phyloP scores from a whole-genome alignment of 2,329 filamentous ascomycete species.

The Biscogniauxia mediterranea region DNA sequence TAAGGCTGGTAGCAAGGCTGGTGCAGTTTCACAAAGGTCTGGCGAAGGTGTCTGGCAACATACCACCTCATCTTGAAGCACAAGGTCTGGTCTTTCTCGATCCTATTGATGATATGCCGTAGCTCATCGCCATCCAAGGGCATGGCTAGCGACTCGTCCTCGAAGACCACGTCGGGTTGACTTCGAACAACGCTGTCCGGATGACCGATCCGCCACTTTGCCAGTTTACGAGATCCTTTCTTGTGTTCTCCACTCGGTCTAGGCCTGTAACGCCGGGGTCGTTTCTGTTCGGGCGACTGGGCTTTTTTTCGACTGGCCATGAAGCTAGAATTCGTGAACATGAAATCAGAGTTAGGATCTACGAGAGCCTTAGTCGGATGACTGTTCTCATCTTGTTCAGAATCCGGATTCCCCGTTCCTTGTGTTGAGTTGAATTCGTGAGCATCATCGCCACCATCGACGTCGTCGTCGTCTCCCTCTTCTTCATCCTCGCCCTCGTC shows the following conservation, averaged over 20 bases:
- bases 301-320: not conserved
- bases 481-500: not conserved
- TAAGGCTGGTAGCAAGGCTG: not conserved
- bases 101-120: not conserved
- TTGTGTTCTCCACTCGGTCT: not conserved
- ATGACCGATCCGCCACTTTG: not conserved
- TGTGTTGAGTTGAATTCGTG: not conserved
- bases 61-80: constrained; percentile 5
- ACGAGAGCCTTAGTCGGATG: not conserved
- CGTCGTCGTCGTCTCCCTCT: not conserved
- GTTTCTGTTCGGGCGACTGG: not conserved
- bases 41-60: not conserved
- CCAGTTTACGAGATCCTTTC: not conserved
- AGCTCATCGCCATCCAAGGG: not conserved
- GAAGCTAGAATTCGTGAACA: not conserved
- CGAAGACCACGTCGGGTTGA: not conserved
- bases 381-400: not conserved
- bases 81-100: constrained; percentile 1
- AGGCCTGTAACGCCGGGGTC: not conserved
- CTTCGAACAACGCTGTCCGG: not conserved
- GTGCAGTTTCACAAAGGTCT: not conserved
- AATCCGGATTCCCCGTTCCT: not conserved
- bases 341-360: not conserved
- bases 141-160: constrained; percentile 1
- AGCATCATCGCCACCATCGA: not conserved